Evolutionary conservation across 1,284 basidiomycete genomes (phyloP).

Genomic region (Leccinum brunneo-olivaceum): DNA sequence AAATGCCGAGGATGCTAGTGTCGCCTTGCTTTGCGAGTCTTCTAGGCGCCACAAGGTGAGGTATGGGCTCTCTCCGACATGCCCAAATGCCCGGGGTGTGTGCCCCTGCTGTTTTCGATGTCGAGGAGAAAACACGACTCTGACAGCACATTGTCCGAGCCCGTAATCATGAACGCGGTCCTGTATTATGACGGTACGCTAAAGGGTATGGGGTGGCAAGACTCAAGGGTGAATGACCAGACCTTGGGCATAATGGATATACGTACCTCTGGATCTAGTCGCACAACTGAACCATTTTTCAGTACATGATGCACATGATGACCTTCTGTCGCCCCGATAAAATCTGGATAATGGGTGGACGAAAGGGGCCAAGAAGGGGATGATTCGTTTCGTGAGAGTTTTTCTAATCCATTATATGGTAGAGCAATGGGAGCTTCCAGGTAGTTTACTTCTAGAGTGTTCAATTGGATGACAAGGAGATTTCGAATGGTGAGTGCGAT

Average conservation of each 20-base stretch:
- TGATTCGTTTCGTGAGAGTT: slow-evolving; percentile 19
- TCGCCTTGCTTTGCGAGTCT: slow-evolving; percentile 2
- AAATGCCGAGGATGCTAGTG: slow-evolving; percentile 8
- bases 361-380: slow-evolving; percentile 23
- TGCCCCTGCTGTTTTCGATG: slow-evolving; percentile 1
- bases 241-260: background rate
- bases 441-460: slow-evolving; percentile 2
- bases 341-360: slow-evolving; percentile 19
- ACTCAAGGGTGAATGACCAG: background rate
- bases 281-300: slow-evolving; percentile 19
- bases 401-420: slow-evolving; percentile 23
- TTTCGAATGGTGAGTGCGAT: slow-evolving; percentile 20
- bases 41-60: slow-evolving; percentile 19
- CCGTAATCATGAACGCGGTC: slow-evolving; percentile 22
- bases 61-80: slow-evolving; percentile 15
- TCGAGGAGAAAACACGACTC: slow-evolving; percentile 9
- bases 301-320: slow-evolving; percentile 7
- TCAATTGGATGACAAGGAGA: slow-evolving; percentile 14
- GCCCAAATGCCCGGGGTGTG: slow-evolving; percentile 11
- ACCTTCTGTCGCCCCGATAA: slow-evolving; percentile 18
- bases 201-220: background rate
- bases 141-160: slow-evolving; percentile 16
- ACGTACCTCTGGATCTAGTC: slow-evolving; percentile 16
- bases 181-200: slow-evolving; percentile 20
- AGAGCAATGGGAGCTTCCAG: slow-evolving; percentile 15